Conservation (phyloP, 2,329 filamentous ascomycete species). For the Penicillium italicum region DNA sequence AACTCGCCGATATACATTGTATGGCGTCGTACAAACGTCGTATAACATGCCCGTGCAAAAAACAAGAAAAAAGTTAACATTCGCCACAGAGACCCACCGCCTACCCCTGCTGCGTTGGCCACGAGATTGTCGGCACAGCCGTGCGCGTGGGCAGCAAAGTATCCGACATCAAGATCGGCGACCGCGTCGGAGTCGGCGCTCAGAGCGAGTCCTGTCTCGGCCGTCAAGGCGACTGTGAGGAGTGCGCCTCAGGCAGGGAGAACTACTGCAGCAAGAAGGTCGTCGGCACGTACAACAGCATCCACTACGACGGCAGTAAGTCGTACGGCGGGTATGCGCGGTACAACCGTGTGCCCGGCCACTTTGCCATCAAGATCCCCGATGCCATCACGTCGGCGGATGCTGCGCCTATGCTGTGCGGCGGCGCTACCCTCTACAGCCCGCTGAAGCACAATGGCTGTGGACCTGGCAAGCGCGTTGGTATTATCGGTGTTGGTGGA, state of each 20-base stretch:
- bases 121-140: slow-evolving; percentile 62
- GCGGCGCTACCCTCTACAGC: slow-evolving; percentile 69
- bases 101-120: slow-evolving; percentile 55
- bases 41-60: neutral
- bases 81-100: slow-evolving; percentile 25
- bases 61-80: neutral
- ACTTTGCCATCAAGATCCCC: slow-evolving; percentile 61
- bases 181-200: slow-evolving; percentile 55
- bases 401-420: slow-evolving; percentile 72
- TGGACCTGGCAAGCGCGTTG: slow-evolving; percentile 69
- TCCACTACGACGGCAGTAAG: slow-evolving; percentile 51
- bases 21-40: neutral
- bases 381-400: slow-evolving; percentile 48
- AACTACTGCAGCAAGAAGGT: slow-evolving; percentile 33
- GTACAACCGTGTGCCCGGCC: slow-evolving; percentile 53
- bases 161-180: slow-evolving; percentile 31
- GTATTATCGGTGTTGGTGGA: slow-evolving; percentile 69
- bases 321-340: slow-evolving; percentile 64
- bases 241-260: slow-evolving; percentile 48
- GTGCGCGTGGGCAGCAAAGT: slow-evolving; percentile 53
- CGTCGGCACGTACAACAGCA: slow-evolving; percentile 34
- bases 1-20: neutral
- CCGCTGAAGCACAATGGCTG: slow-evolving; percentile 65
- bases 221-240: slow-evolving; percentile 48
- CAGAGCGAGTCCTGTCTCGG: slow-evolving; percentile 55